Percentiles rank a stretch among this genome's conserved stretches.
These are phyloP conservation scores for Suhomyces tanzawaensis DNA, from an alignment of 805 yeast genomes.

Conservation along the genomic window DNA sequence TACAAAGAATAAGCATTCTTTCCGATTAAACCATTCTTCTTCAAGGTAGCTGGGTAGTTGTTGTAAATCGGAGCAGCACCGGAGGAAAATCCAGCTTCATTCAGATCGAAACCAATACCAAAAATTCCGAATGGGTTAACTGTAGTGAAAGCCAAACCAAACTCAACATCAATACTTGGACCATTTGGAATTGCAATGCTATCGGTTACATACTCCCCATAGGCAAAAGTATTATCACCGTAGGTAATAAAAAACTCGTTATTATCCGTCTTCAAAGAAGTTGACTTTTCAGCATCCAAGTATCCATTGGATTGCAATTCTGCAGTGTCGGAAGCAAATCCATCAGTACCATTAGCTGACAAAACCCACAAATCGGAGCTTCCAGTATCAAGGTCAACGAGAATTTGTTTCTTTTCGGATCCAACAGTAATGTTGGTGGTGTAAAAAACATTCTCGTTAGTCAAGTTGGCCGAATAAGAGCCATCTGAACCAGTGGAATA, in stretches of 20 bases:
- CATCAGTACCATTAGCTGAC: neutral
- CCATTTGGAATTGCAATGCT: conserved; percentile 6
- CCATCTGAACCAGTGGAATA: neutral
- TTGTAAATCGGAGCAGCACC: conserved; percentile 13
- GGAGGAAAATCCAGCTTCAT: conserved; percentile 8
- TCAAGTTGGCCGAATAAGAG: neutral
- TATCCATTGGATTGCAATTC: conserved; percentile 16
- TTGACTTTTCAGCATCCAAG: conserved; percentile 40
- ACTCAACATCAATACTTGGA: conserved; percentile 3
- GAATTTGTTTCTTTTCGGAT: conserved; percentile 22
- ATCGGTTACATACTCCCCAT: conserved; percentile 27
- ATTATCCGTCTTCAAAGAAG: conserved; percentile 41
- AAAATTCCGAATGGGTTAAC: conserved; percentile 3
- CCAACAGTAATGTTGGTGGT: conserved; percentile 23
- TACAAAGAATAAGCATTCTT: conserved; percentile 23
- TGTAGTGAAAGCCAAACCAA: conserved; percentile 4
- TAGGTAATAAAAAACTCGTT: conserved; percentile 43
- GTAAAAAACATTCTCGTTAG: neutral
- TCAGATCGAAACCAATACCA: conserved; percentile 7
- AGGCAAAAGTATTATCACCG: conserved; percentile 48
- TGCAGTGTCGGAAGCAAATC: neutral
- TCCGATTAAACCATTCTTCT: conserved; percentile 25
- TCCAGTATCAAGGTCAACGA: conserved; percentile 40
- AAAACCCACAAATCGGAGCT: conserved; percentile 38
- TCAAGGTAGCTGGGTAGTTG: conserved; percentile 18